A percentile compares a stretch with the other conserved stretches of the same genome.
phyloP scores from a whole-genome alignment of 1,139 yeast species.

The Taphrina betulina region DNA sequence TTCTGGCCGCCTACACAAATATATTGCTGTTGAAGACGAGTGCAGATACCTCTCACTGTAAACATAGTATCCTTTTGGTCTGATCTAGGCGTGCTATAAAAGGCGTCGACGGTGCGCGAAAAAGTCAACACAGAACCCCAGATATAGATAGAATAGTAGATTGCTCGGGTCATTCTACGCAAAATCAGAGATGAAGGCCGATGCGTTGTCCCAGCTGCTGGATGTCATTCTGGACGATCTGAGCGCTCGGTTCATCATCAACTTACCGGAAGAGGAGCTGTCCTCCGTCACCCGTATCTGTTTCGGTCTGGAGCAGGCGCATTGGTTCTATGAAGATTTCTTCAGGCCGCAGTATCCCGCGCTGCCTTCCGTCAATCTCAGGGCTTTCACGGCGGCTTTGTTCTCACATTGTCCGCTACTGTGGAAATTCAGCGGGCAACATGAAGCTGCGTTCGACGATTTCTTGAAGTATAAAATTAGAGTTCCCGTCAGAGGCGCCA shows the following conservation, averaged over 20 bases:
- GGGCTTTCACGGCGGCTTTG: slow-evolving; percentile 68
- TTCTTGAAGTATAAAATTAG: slow-evolving; percentile 84
- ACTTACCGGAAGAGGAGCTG: slow-evolving; percentile 88
- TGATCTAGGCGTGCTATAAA: no score
- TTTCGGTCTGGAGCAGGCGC: slow-evolving; percentile 97
- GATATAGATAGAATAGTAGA: no score
- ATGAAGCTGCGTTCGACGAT: slow-evolving; percentile 66
- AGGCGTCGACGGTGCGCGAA: no score
- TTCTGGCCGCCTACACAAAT: no score
- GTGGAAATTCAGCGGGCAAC: slow-evolving; percentile 76
- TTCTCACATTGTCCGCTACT: slow-evolving; percentile 79
- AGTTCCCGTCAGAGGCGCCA: slow-evolving; percentile 96
- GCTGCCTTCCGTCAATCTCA: slow-evolving; percentile 77
- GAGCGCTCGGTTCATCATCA: slow-evolving; percentile 82
- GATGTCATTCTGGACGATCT: slow-evolving; percentile 54
- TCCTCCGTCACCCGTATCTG: slow-evolving; percentile 81
- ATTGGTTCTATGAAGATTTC: slow-evolving; percentile 94
- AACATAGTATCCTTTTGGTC: no score
- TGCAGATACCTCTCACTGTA: no score
- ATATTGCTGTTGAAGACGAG: no score
- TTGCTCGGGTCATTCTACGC: no score
- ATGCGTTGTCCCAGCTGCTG: slow-evolving; percentile 27
- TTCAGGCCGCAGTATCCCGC: slow-evolving; percentile 69
- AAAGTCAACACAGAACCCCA: no score
- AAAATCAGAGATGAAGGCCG: slow-evolving; percentile 28